These are phyloP conservation scores for Naganishia vishniacii DNA, from an alignment of 768 basidiomycete species.

Conservation along the genomic window DNA sequence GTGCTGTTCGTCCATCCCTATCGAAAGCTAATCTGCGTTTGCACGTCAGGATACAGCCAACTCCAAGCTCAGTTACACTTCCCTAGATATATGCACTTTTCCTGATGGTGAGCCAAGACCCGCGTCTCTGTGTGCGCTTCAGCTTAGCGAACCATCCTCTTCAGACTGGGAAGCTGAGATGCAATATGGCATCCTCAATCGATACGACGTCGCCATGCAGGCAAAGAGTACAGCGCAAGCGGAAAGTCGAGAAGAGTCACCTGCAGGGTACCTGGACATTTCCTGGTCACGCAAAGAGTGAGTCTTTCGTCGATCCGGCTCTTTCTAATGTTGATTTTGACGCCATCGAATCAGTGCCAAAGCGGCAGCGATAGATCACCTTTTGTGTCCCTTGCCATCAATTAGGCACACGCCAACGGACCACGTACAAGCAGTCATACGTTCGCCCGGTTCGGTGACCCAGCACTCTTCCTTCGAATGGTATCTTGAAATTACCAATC, in stretches of 20 bases:
- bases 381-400: not conserved
- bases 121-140: not conserved
- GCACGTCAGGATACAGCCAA: not conserved
- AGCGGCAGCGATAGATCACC: not conserved
- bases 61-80: not conserved
- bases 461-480: constrained; percentile 16
- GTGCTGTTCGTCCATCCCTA: not conserved
- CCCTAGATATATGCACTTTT: constrained; percentile 2
- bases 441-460: not conserved
- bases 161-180: constrained; percentile 16
- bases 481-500: constrained; percentile 16
- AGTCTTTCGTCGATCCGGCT: not conserved
- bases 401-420: constrained; percentile 3
- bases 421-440: constrained; percentile 2
- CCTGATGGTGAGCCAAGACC: not conserved
- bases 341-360: not conserved
- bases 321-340: not conserved
- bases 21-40: not conserved
- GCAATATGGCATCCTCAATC: constrained; percentile 4
- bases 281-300: constrained; percentile 7
- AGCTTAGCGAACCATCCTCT: not conserved
- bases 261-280: constrained; percentile 8
- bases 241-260: not conserved
- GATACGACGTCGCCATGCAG: not conserved
- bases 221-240: not conserved